A percentile compares a stretch with the other conserved stretches of the same genome.
These are phyloP conservation scores for Exserohilum turcica DNA, from an alignment of 2,329 filamentous ascomycete genomes.

Conservation along the genomic window DNA sequence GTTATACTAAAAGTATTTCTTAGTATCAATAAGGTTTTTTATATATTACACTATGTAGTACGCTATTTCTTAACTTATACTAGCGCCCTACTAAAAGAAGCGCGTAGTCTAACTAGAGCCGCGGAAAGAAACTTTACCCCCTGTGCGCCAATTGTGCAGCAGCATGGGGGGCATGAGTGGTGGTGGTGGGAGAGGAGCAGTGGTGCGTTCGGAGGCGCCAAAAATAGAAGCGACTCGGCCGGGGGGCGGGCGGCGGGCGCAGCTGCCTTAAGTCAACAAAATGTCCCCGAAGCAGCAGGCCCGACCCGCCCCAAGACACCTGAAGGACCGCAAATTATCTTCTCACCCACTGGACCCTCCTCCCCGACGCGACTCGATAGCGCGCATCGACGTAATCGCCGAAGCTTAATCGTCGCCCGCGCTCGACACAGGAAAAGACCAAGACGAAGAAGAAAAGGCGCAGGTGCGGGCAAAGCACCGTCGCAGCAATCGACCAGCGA, in stretches of 20 bases:
- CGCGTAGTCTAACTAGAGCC: no score
- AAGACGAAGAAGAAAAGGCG: no score
- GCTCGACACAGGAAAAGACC: background rate
- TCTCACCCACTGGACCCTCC: constrained; percentile 15
- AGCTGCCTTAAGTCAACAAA: constrained; percentile 30
- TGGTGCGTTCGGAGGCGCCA: constrained; percentile 16
- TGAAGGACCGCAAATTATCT: constrained; percentile 39
- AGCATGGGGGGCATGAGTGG: constrained; percentile 14
- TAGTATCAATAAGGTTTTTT: no score
- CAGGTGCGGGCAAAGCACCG: no score
- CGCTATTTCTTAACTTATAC: no score
- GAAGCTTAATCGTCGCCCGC: constrained; percentile 1
- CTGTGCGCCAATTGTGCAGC: no score
- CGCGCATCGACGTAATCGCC: constrained; percentile 16
- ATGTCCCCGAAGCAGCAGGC: constrained; percentile 32
- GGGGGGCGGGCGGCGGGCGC: constrained; percentile 13
- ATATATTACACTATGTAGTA: no score
- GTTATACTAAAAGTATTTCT: no score
- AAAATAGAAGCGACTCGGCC: constrained; percentile 23
- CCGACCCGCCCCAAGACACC: constrained; percentile 23
- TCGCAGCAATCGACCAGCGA: constrained; percentile 14
- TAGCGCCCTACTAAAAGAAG: no score
- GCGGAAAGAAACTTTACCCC: no score
- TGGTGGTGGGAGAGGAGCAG: constrained; percentile 1
- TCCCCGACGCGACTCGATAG: constrained; percentile 19